These are phyloP conservation scores for Epithele typhae DNA, from an alignment of 768 basidiomycete genomes.

Conservation along the genomic window DNA sequence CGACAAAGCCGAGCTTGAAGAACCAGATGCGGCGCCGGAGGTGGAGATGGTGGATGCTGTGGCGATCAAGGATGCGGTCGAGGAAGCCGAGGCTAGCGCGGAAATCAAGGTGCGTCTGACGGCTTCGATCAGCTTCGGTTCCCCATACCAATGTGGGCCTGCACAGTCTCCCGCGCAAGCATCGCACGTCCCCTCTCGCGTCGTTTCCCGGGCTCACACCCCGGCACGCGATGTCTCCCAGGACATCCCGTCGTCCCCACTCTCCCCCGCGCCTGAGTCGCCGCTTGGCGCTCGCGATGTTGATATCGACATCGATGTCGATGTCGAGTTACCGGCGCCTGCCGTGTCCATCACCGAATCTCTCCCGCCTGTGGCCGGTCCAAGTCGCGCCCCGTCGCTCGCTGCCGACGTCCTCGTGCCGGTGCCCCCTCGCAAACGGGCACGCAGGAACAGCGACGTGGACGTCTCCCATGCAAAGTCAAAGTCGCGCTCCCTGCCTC, in stretches of 20 bases:
- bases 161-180: not conserved
- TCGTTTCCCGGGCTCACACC: slow-evolving; percentile 3
- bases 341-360: no score
- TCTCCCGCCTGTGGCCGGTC: not conserved
- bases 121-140: no score
- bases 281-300: not conserved
- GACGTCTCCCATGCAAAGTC: not conserved
- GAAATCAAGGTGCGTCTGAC: no score
- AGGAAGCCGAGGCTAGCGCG: no score
- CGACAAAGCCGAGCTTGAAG: no score
- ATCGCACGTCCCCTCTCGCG: not conserved
- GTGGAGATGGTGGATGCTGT: no score
- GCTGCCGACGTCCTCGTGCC: not conserved
- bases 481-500: not conserved
- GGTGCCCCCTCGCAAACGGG: slow-evolving; percentile 7
- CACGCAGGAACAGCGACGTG: not conserved
- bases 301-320: not conserved
- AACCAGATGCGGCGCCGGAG: no score
- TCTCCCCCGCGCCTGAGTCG: slow-evolving; percentile 14
- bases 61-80: no score
- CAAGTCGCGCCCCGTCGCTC: not conserved
- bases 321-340: not conserved
- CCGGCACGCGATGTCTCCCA: not conserved
- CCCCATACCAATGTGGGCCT: no score
- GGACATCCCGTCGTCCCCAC: slow-evolving; percentile 12